Conservation (phyloP, 2,329 filamentous ascomycete species). For the Aspergillus brasiliensis region DNA sequence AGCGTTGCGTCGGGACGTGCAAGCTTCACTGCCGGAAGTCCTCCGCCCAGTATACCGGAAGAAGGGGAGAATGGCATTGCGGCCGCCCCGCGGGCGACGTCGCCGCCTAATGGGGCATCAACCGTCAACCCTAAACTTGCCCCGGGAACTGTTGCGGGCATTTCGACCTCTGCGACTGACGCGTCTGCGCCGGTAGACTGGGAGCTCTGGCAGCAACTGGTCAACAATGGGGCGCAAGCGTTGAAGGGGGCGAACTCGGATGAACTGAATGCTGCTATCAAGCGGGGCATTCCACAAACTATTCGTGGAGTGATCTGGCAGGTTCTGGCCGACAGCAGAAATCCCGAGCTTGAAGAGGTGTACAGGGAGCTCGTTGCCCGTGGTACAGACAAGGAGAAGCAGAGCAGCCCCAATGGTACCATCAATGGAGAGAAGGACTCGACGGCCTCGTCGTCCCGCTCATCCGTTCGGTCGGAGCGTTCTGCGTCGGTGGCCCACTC, state of each 20-base stretch:
- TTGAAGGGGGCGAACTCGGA: conserved; percentile 85
- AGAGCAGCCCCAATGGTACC: conserved; percentile 54
- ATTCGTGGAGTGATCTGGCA: conserved; percentile 99
- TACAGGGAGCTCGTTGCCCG: conserved; percentile 79
- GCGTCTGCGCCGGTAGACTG: conserved; percentile 79
- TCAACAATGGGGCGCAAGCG: conserved; percentile 89
- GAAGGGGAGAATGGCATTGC: conserved; percentile 47
- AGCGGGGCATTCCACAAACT: conserved; percentile 88
- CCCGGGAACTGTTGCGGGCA: conserved; percentile 82
- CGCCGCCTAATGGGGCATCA: conserved; percentile 57
- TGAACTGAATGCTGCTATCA: conserved; percentile 87
- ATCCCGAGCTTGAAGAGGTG: conserved; percentile 81
- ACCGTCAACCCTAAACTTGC: conserved; percentile 71
- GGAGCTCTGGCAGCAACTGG: conserved; percentile 96
- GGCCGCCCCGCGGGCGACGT: conserved; percentile 29
- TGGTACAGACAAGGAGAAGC: conserved; percentile 77
- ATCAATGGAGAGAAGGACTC: conserved; percentile 66
- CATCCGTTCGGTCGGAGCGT: conserved; percentile 77
- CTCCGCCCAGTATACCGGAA: conserved; percentile 51
- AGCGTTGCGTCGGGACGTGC: conserved; percentile 50
- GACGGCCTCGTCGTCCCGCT: conserved; percentile 70
- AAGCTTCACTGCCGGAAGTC: conserved; percentile 48
- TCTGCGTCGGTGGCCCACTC: conserved; percentile 64
- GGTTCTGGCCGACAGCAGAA: conserved; percentile 92
- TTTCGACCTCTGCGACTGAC: conserved; percentile 70